These are phyloP conservation scores for Talaromyces sp. DNA, from an alignment of 2,329 filamentous ascomycete genomes.

Conservation along the genomic window DNA sequence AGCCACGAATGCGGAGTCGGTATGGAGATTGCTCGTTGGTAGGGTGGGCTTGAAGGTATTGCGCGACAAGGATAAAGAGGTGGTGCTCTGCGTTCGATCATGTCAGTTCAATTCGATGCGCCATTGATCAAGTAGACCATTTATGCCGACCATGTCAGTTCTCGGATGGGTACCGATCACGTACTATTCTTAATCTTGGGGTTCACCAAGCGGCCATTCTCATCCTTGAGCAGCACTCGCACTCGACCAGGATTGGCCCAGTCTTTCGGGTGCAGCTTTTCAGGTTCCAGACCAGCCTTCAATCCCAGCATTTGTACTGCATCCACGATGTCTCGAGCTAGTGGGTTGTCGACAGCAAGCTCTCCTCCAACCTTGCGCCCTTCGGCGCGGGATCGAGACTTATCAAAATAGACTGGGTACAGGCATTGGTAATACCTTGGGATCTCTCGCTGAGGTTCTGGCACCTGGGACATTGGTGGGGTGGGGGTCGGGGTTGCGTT, in stretches of 20 bases:
- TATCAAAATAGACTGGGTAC: slow-evolving; percentile 96
- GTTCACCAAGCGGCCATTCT: slow-evolving; percentile 54
- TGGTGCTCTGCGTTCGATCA: slow-evolving; percentile 65
- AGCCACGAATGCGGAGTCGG: slow-evolving; percentile 71
- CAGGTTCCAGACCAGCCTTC: slow-evolving; percentile 76
- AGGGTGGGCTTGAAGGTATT: slow-evolving; percentile 76
- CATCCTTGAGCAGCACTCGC: slow-evolving; percentile 69
- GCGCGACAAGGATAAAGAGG: slow-evolving; percentile 77
- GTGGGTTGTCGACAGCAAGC: slow-evolving; percentile 78
- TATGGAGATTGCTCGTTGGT: slow-evolving; percentile 73
- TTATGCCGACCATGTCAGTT: neutral
- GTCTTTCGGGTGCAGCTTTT: slow-evolving; percentile 92
- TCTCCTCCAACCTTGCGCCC: slow-evolving; percentile 75
- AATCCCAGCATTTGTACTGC: slow-evolving; percentile 73
- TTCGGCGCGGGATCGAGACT: slow-evolving; percentile 64
- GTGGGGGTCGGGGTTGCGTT: slow-evolving; percentile 6
- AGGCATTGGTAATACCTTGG: slow-evolving; percentile 82
- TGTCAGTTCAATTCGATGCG: neutral
- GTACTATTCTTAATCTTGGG: slow-evolving; percentile 65
- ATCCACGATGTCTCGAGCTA: slow-evolving; percentile 85
- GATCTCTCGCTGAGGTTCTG: slow-evolving; percentile 55
- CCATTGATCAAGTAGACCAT: neutral
- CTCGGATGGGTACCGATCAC: slow-evolving; percentile 28
- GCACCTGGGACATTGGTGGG: slow-evolving; percentile 24
- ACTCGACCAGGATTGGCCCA: slow-evolving; percentile 96